Evolutionary conservation across 768 basidiomycete genomes (phyloP), one percentile per base, ranked within the genome.

Genomic region (Mycena capillaripes): DNA sequence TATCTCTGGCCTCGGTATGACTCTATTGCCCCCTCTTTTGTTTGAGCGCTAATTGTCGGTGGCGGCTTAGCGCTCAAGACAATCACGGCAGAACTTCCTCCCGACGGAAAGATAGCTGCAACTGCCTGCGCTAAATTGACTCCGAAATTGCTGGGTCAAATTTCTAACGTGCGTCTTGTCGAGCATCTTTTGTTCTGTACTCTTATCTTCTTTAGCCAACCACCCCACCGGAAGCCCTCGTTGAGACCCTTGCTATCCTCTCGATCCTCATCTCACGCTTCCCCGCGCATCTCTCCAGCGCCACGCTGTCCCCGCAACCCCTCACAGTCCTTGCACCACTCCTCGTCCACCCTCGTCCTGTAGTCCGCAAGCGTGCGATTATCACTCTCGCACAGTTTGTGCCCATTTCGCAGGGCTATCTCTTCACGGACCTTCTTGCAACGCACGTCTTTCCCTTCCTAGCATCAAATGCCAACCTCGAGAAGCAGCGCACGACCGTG

Each of bases 301-400:
- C 89, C 29, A 81, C 83, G 44, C 81, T 92, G 62, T 79, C 84
- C 56, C 88, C 91, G 19, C 88, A 88, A 55, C 92, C 95, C 36
- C 82, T 96, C 6, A 79, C 83, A 7, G 90, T 92, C 23, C 88
- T 94, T 65, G 92, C 89, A 0, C 95, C 90, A 42, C 87, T 94
- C 34, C 88, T 95, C 55, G 87, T 86, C n/a, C 94, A 93, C 82
- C 78, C 87, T 10, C 92, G 96, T 5, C 89, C 94, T 12, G 95
- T 96, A 0, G 95, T 99, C 63, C 91, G 97, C 60, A 99, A 99
- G 85, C 93, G 97, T 61, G 94, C 96, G 3, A 97, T 98, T 69
- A 85, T 91, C 42, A 95, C 96, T 0, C 81, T 96, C 48, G 93
- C 95, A 0, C 94, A 96, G 75, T 94, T 96, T 79, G 87, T 97